Conservation (phyloP, 352 stramenopile species). For the Pythium oligandrum region DNA sequence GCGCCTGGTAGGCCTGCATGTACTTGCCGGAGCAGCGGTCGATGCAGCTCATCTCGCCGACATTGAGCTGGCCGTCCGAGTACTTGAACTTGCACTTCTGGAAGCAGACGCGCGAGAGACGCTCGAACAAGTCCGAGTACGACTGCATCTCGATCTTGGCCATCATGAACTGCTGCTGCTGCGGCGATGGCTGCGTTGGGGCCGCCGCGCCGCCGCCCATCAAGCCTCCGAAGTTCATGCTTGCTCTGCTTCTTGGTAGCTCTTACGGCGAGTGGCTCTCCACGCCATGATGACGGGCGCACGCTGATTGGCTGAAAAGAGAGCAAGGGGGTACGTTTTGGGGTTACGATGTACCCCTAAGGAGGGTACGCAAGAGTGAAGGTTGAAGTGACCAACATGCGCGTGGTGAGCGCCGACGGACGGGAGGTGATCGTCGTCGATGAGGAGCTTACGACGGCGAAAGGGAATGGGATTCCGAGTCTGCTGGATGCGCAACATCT, state of each 20-base stretch:
- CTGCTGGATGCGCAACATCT: conserved; percentile 36
- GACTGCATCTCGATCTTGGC: conserved; percentile 91
- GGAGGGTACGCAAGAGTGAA: too few relatives aligned
- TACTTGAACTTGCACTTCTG: conserved; percentile 96
- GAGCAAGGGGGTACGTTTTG: neutral
- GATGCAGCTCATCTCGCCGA: conserved; percentile 98
- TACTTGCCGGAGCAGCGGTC: conserved; percentile 98
- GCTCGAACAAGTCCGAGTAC: conserved; percentile 89
- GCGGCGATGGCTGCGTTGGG: conserved; percentile 48
- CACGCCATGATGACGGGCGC: too few relatives aligned
- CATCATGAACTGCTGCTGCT: conserved; percentile 68
- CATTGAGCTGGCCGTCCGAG: conserved; percentile 94
- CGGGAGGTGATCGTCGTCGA: conserved; percentile 49
- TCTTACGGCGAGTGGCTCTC: too few relatives aligned
- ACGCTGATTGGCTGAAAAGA: conserved; percentile 18
- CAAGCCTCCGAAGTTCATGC: conserved; percentile 78
- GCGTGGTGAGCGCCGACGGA: conserved; percentile 26
- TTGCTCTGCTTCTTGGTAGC: neutral
- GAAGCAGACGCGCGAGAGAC: conserved; percentile 89
- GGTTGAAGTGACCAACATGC: conserved; percentile 21
- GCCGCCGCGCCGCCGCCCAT: conserved; percentile 52
- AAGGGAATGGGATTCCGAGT: conserved; percentile 10
- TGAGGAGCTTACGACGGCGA: conserved; percentile 36
- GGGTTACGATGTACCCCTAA: too few relatives aligned
- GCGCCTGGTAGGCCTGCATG: conserved; percentile 94